These are phyloP conservation scores for Phytophthora megakarya DNA, from an alignment of 352 stramenopile species.

Conservation along the genomic window DNA sequence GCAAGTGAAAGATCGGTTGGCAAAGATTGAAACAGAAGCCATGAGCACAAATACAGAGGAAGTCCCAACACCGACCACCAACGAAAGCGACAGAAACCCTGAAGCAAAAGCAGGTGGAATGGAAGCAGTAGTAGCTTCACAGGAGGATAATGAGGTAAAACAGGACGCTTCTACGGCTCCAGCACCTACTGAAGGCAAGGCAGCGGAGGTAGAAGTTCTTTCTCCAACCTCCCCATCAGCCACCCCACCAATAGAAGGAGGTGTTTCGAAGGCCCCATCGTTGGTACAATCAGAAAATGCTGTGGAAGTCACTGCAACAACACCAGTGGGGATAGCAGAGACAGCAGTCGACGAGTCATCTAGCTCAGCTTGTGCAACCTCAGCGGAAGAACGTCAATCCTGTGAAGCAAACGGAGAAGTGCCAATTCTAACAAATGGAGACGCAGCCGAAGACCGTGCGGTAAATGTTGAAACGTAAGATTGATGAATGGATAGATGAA, in stretches of 20 bases:
- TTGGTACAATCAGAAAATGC: constrained; percentile 21
- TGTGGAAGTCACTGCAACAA: background rate
- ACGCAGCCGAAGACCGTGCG: constrained; percentile 25
- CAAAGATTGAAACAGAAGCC: constrained; percentile 12
- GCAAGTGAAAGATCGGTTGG: constrained; percentile 19
- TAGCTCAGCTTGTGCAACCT: constrained; percentile 4
- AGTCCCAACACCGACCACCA: background rate
- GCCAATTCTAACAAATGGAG: constrained; percentile 15
- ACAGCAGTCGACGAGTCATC: constrained; percentile 6
- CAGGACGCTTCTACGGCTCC: background rate
- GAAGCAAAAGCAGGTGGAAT: constrained; percentile 6
- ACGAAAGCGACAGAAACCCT: constrained; percentile 6
- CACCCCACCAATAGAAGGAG: constrained; percentile 30
- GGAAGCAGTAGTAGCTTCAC: background rate
- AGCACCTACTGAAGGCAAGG: constrained; percentile 2
- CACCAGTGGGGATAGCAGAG: constrained; percentile 1
- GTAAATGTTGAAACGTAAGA: constrained; percentile 20
- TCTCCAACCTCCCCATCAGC: constrained; percentile 3
- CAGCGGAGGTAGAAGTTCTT: constrained; percentile 6
- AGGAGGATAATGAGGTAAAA: constrained; percentile 17
- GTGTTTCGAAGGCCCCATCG: constrained; percentile 14
- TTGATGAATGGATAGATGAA: constrained; percentile 37
- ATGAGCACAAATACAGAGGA: constrained; percentile 10
- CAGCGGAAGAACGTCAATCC: constrained; percentile 8
- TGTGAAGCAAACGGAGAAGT: constrained; percentile 23